These are phyloP conservation scores for Pythium biforme DNA, from an alignment of 352 stramenopile genomes.

Conservation along the genomic window DNA sequence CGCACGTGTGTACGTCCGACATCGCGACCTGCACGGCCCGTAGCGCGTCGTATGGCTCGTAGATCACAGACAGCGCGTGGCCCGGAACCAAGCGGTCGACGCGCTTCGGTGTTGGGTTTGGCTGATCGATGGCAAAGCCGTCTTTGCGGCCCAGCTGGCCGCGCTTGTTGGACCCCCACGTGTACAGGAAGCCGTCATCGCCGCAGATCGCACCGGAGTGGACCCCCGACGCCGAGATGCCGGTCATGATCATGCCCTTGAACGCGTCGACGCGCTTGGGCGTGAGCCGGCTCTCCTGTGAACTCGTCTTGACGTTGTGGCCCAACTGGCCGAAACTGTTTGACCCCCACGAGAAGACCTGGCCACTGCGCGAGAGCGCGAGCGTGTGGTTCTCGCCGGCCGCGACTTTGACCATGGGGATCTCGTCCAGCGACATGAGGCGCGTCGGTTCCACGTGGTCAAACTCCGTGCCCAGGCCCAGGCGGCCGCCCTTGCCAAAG, in stretches of 20 bases:
- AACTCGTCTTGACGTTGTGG: slow-evolving; percentile 55
- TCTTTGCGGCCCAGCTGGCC: slow-evolving; percentile 80
- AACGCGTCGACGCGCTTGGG: slow-evolving; percentile 79
- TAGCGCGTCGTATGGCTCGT: slow-evolving; percentile 52
- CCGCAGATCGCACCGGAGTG: slow-evolving; percentile 69
- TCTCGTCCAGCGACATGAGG: slow-evolving; percentile 43
- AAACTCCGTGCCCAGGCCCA: slow-evolving; percentile 75
- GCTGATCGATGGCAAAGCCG: slow-evolving; percentile 64
- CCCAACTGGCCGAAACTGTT: slow-evolving; percentile 81
- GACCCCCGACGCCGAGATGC: slow-evolving; percentile 69
- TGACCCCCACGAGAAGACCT: slow-evolving; percentile 83
- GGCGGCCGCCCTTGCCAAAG: slow-evolving; percentile 76
- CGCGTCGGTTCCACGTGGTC: slow-evolving; percentile 72
- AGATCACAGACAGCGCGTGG: slow-evolving; percentile 58
- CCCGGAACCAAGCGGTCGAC: slow-evolving; percentile 58
- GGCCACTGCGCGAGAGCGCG: slow-evolving; percentile 56
- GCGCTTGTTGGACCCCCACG: slow-evolving; percentile 80
- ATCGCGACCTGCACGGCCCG: slow-evolving; percentile 51
- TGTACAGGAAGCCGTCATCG: slow-evolving; percentile 54
- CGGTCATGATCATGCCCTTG: slow-evolving; percentile 42
- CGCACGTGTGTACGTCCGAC: slow-evolving; percentile 72
- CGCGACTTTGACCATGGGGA: slow-evolving; percentile 62
- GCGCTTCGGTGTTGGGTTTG: slow-evolving; percentile 46
- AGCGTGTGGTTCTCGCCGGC: slow-evolving; percentile 83
- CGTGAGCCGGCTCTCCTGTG: slow-evolving; percentile 51